Evolutionary conservation across 2,329 filamentous ascomycete genomes (phyloP).

Genomic region (Juglanconis sp.): DNA sequence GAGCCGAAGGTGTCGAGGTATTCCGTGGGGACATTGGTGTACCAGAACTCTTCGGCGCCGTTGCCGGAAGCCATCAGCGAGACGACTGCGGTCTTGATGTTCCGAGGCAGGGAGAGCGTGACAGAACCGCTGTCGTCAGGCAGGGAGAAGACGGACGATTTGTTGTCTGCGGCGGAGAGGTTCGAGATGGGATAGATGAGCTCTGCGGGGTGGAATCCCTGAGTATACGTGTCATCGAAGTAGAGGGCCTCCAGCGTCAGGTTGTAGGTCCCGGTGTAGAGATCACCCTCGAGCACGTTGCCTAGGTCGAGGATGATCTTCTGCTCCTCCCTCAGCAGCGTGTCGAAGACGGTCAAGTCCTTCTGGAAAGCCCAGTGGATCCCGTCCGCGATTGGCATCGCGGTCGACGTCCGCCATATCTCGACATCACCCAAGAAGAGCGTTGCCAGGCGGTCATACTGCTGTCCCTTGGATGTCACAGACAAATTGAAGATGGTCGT

Average conservation of each 20-base stretch:
- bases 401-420: conserved; percentile 62
- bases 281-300: conserved; percentile 51
- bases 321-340: conserved; percentile 49
- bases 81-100: conserved; percentile 58
- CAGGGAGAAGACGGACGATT: conserved; percentile 54
- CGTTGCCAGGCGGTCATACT: conserved; percentile 59
- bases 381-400: conserved; percentile 56
- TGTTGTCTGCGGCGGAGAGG: conserved; percentile 37
- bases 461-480: conserved; percentile 54
- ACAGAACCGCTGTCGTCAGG: conserved; percentile 50
- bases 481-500: conserved; percentile 53
- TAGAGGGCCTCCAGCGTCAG: conserved; percentile 56
- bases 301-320: conserved; percentile 62
- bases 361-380: conserved; percentile 56
- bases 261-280: conserved; percentile 58
- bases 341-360: conserved; percentile 57
- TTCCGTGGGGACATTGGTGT: conserved; percentile 59
- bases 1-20: conserved; percentile 52
- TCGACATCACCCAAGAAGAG: conserved; percentile 63
- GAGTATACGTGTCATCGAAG: conserved; percentile 32
- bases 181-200: conserved; percentile 40
- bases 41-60: conserved; percentile 67
- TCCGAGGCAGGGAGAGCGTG: conserved; percentile 48
- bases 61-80: conserved; percentile 64
- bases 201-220: conserved; percentile 28